A percentile compares a stretch with the other conserved stretches of the same genome.
These are phyloP conservation scores for Albatrellus sp. DNA, from an alignment of 1,284 basidiomycete genomes.

Conservation along the genomic window DNA sequence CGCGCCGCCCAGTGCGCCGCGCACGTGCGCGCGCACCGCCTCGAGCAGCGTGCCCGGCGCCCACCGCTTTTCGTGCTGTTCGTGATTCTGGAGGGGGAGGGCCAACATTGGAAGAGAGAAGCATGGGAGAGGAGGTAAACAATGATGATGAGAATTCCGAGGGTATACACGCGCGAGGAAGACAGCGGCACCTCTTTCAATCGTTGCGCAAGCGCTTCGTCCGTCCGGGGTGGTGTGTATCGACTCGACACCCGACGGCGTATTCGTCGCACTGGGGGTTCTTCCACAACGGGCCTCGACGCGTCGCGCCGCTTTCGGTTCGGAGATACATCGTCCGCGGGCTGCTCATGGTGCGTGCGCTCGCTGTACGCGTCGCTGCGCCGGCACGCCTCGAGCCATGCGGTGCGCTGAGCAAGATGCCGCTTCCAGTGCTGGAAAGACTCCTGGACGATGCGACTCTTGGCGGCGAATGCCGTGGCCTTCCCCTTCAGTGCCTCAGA, in stretches of 20 bases:
- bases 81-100: conserved; percentile 41
- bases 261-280: neutral
- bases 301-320: conserved; percentile 9
- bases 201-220: conserved; percentile 49
- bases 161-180: conserved; percentile 10
- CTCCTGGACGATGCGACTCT: conserved; percentile 18
- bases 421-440: conserved; percentile 33
- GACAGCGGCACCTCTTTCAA: conserved; percentile 45
- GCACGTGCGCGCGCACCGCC: conserved; percentile 29
- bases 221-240: conserved; percentile 38
- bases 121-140: neutral
- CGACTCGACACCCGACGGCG: conserved; percentile 8
- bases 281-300: neutral
- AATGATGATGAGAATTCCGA: neutral
- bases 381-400: conserved; percentile 45
- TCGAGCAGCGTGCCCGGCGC: conserved; percentile 53
- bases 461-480: conserved; percentile 28
- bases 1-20: conserved; percentile 16
- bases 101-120: too few relatives aligned
- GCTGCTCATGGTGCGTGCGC: conserved; percentile 30
- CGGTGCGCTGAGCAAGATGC: conserved; percentile 28
- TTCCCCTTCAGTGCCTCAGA: conserved; percentile 10
- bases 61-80: conserved; percentile 59
- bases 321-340: conserved; percentile 18
- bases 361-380: conserved; percentile 47